Base-by-base conservation (phyloP, 805 yeast species). In the Candida qinlingensis region DNA sequence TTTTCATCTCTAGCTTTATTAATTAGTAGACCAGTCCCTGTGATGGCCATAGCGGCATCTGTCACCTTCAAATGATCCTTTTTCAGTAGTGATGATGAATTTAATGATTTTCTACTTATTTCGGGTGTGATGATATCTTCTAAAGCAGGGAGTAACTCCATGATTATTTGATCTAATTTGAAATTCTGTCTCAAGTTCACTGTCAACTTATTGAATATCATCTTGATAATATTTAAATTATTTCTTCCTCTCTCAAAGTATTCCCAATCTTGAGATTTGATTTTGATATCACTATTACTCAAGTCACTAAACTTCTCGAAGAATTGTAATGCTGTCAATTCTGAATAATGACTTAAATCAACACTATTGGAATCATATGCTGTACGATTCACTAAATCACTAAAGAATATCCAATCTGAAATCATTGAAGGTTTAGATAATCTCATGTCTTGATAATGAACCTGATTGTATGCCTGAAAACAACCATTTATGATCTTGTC, bases 361-460 rank as follows among this genome's bases (percentile, higher is more conserved):
- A 28, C 35, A 3, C 73, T 72, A 50, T 72, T 71, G 45, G 74
- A 76, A 46, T 68, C 67, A 35, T 61, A 73, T 42, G 69, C 69
- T 1, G 71, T 68, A 39, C 67, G 67, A 10, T 65, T 64, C 61
- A 84, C 64, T n/a, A 67, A 42, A 61, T 91, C 97, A 53, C 82
- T 77, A 61, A 85, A 87, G 54, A 67, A 76, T 30, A 87, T 61
- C 96, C 96, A 91, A 53, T 87, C 94, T 39, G 86, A 76, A 7
- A 89, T 68, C 28, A 64, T 68, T 11, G 77, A 64, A 0, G 95
- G 85, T 54, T 83, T 83, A 7, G 55, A 54, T 29, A 87, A 65
- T 42, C 80, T 71, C 47, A 79, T 83, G 54, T 87, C 96, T 39
- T 83, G 72, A 59, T 81, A 81, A 31, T 79, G 81, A 50, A 80